These are phyloP conservation scores for Xylaria grammica DNA, from an alignment of 495 filamentous ascomycete species.

Conservation along the genomic window DNA sequence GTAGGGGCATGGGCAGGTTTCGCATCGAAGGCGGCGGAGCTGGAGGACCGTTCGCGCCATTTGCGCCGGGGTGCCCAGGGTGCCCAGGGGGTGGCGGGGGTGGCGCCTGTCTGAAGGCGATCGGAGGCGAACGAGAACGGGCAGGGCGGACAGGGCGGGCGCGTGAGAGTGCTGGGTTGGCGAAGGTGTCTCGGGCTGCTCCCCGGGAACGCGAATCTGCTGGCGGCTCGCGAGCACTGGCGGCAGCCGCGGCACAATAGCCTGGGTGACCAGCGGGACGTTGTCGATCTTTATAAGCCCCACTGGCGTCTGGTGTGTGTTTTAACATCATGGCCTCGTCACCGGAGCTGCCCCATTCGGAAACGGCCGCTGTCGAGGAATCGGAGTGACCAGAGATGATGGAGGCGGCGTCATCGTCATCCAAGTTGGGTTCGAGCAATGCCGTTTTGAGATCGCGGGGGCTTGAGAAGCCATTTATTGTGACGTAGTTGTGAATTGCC, in stretches of 20 bases:
- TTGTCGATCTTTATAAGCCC: not conserved
- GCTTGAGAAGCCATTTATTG: constrained; percentile 40
- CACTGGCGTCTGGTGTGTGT: not conserved
- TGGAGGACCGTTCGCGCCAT: constrained; percentile 6
- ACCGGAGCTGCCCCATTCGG: constrained; percentile 36
- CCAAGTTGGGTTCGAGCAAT: constrained; percentile 12
- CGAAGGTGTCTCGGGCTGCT: constrained; percentile 17
- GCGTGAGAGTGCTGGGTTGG: constrained; percentile 4
- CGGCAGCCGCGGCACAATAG: not conserved
- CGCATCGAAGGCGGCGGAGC: constrained; percentile 23
- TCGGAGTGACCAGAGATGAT: constrained; percentile 30
- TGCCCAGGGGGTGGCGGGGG: constrained; percentile 9
- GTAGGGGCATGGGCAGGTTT: not conserved
- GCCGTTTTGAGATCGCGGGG: constrained; percentile 27
- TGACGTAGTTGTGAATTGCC: constrained; percentile 44
- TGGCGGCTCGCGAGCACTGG: not conserved
- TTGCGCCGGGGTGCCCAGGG: not conserved
- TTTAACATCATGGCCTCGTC: constrained; percentile 30
- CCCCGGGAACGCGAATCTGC: constrained; percentile 2
- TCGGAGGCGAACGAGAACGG: constrained; percentile 24
- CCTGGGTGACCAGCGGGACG: not conserved
- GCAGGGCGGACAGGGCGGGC: not conserved
- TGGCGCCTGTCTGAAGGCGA: constrained; percentile 22
- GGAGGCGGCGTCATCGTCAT: constrained; percentile 31
- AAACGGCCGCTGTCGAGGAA: constrained; percentile 35